phyloP scores from a whole-genome alignment of 2,329 filamentous ascomycete species.

The Parastagonospora avenae region DNA sequence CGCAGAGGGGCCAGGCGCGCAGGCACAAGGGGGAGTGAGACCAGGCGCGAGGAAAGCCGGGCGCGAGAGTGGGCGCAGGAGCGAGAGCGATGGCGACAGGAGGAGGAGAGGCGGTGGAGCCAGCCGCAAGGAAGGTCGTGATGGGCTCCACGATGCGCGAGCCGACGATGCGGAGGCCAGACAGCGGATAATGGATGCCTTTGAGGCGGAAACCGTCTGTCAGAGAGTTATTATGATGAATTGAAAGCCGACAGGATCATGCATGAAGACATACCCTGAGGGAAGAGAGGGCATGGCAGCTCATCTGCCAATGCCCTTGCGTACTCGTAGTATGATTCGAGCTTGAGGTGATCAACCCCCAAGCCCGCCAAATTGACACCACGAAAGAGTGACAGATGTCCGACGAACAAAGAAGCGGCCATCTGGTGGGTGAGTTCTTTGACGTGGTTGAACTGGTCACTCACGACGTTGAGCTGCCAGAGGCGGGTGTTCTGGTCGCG shows the following conservation, averaged over 20 bases:
- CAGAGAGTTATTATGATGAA: neutral
- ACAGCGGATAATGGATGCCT: conserved; percentile 4
- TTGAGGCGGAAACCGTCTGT: conserved; percentile 3
- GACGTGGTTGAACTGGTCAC: neutral
- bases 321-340: conserved; percentile 4
- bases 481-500: neutral
- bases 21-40: no score
- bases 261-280: conserved; percentile 2
- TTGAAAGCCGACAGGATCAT: neutral
- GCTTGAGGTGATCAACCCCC: conserved; percentile 1
- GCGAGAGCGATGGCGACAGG: no score
- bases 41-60: no score
- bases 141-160: neutral
- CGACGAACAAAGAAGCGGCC: conserved; percentile 1
- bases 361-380: conserved; percentile 4
- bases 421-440: neutral
- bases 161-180: conserved; percentile 4
- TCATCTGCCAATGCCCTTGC: neutral
- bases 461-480: neutral
- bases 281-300: conserved; percentile 3
- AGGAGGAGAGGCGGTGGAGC: no score
- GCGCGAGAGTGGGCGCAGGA: no score
- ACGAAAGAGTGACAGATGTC: neutral
- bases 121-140: neutral
- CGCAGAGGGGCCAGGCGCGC: no score